Evolutionary conservation across 306 rosid species (phyloP).

Genomic region (Cotoneaster glaucophyllus): DNA sequence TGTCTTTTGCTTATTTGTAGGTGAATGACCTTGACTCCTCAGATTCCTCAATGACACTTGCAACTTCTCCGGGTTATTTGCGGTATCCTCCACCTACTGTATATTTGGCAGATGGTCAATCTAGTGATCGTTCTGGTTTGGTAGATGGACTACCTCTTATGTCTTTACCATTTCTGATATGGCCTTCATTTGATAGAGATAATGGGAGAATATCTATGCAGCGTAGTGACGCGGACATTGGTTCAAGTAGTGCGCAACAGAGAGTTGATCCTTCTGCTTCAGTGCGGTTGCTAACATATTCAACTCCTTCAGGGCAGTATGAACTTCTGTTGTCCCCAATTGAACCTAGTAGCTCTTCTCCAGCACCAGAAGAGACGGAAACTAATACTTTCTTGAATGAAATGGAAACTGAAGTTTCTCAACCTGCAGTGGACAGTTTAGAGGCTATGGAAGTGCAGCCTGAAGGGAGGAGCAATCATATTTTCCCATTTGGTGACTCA

Average conservation of each 20-base stretch:
- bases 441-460: conserved; percentile 39
- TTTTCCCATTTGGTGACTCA: conserved; percentile 54
- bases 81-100: conserved; percentile 93
- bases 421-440: conserved; percentile 26
- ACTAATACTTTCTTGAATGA: conserved; percentile 26
- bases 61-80: conserved; percentile 86
- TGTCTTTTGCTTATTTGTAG: conserved; percentile 36
- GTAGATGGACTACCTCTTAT: conserved; percentile 57
- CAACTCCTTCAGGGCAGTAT: conserved; percentile 67
- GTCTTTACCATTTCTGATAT: conserved; percentile 59
- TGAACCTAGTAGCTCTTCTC: conserved; percentile 42
- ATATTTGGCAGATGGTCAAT: conserved; percentile 66
- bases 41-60: conserved; percentile 80
- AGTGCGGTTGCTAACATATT: conserved; percentile 53
- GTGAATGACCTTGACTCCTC: conserved; percentile 93
- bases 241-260: conserved; percentile 44
- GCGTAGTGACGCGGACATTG: conserved; percentile 37
- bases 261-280: conserved; percentile 61
- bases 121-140: conserved; percentile 49
- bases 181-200: conserved; percentile 63
- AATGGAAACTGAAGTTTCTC: conserved; percentile 38
- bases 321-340: conserved; percentile 63
- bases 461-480: conserved; percentile 37
- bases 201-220: conserved; percentile 58
- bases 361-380: conserved; percentile 38